Evolutionary conservation across 108 stramenopile genomes (phyloP), one percentile per base, ranked within the genome.

Genomic region (Poteriospumella lacustris): DNA sequence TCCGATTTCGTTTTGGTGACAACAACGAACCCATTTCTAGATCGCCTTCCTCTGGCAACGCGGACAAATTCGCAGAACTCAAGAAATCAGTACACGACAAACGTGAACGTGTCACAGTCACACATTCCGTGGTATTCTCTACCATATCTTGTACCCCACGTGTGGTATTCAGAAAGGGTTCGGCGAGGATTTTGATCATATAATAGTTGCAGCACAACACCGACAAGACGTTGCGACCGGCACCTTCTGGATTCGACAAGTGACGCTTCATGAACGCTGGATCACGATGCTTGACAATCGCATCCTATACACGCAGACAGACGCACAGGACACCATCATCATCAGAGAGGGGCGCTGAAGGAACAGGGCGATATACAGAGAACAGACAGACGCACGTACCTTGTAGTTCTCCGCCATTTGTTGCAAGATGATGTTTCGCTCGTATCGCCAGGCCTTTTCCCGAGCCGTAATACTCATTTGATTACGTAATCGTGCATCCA

Each of bases 341-440:
- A 56, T 56, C 24, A 56, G 15, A 56, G 24, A 19, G 15, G 24
- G 24, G 15, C 15, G 15, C 24, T 19, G 15, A 19, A 24, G 15
- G 15, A 19, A 56, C 24, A 56, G 24, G 15, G 24, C 24, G 15
- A 56, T 56, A 56, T 56, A 56, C 24, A 56, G 15, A 19, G 15
- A 56, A 19, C 24, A 56, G 15, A 56, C 15, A 19, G 24, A 24
- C 24, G 24, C 15, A 56, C 52, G 15, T 24, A 56, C 52, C 52
- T 73, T 73, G 33, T 73, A 73, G 42, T 73, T 39, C 15, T 73
- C 70, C 9, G 41, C 70, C 70, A 73, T 73, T 42, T 73, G 70
- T 56, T 73, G 70, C 33, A 73, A 56, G 15, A 73, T 73, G 28
- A 52, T 42, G 36, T 42, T 42, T 42, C 70, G 43, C 33, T 73